Conservation (phyloP, 768 basidiomycete species). For the Krasilnikovozyma curviuscula region DNA sequence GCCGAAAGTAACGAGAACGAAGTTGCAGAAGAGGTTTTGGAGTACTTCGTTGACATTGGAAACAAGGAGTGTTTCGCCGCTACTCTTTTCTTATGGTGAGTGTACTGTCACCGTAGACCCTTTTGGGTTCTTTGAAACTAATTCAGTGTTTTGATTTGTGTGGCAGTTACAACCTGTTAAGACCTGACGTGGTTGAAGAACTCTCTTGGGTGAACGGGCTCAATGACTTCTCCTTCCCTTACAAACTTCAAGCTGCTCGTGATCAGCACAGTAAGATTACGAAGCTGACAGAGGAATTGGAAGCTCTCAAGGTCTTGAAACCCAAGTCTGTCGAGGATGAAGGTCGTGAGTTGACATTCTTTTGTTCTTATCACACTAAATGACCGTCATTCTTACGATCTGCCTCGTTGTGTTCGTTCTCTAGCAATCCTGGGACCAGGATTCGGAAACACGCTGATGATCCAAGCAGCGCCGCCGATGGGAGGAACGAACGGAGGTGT, state of each 20-base stretch:
- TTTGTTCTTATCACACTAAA: neutral
- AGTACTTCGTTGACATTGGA: constrained; percentile 94
- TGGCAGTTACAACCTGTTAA: constrained; percentile 73
- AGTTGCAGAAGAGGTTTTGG: constrained; percentile 81
- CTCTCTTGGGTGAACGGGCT: constrained; percentile 90
- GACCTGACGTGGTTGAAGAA: constrained; percentile 80
- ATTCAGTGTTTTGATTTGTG: neutral
- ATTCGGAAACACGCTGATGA: constrained; percentile 9
- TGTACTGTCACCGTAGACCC: neutral
- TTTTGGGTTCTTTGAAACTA: constrained; percentile 38
- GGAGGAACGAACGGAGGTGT: constrained; percentile 2
- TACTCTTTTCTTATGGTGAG: constrained; percentile 12
- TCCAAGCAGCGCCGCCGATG: constrained; percentile 1
- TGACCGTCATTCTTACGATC: neutral
- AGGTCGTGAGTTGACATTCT: constrained; percentile 1
- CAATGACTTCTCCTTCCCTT: constrained; percentile 96
- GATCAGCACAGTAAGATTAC: constrained; percentile 23
- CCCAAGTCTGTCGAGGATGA: constrained; percentile 10
- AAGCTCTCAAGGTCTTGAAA: constrained; percentile 6
- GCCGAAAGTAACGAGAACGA: constrained; percentile 65
- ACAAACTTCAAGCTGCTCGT: constrained; percentile 70
- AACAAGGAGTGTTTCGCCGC: constrained; percentile 94
- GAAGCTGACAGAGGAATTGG: constrained; percentile 10
- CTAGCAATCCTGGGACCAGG: constrained; percentile 8
- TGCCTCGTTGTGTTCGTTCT: neutral